Percentiles rank a stretch among this genome's conserved stretches.
These are phyloP conservation scores for Backusella morwellensis DNA, from an alignment of 192 early-diverging fungal genomes.

Conservation along the genomic window DNA sequence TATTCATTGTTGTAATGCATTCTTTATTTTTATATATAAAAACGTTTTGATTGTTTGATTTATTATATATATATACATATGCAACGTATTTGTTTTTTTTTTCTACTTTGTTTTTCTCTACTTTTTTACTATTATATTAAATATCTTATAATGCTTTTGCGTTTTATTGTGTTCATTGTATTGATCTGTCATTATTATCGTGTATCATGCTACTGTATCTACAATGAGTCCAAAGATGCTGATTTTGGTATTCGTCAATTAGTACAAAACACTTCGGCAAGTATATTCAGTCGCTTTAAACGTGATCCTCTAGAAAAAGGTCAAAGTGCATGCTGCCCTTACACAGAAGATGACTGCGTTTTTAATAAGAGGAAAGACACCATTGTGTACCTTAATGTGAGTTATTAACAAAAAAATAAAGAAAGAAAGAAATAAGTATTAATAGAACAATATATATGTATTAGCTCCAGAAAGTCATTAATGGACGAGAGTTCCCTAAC, in stretches of 20 bases:
- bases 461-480: not conserved
- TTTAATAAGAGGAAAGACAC: not conserved
- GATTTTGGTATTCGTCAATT: not conserved
- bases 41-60: not conserved
- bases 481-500: not conserved
- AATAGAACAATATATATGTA: not conserved
- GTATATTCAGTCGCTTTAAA: not conserved
- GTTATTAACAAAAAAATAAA: not conserved
- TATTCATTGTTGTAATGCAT: not conserved
- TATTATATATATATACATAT: not conserved
- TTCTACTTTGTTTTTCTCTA: not conserved
- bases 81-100: not conserved
- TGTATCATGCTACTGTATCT: not conserved
- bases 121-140: not conserved
- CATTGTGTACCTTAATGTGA: not conserved
- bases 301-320: not conserved
- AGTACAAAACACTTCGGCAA: not conserved
- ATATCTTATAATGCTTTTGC: not conserved
- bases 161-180: not conserved
- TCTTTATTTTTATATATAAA: not conserved
- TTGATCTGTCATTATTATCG: not conserved
- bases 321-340: not conserved
- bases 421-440: too few relatives aligned
- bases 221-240: not conserved
- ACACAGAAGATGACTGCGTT: not conserved